Percentiles rank a stretch among this genome's conserved stretches.
phyloP scores from a whole-genome alignment of 805 yeast species.

The Myxozyma mucilagina region DNA sequence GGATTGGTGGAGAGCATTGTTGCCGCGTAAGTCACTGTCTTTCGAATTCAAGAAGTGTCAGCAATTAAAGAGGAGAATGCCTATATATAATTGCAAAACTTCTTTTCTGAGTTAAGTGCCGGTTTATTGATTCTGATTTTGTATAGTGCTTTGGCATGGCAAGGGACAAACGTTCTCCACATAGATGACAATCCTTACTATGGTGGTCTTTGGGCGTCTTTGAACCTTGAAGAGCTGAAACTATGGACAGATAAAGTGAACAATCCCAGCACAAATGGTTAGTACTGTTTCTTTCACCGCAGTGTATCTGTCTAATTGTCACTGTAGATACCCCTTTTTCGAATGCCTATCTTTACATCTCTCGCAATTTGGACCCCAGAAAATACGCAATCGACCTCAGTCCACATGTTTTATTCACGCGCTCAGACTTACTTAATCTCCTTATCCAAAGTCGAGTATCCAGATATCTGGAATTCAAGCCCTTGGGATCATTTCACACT shows the following conservation, averaged over 20 bases:
- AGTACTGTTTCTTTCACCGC: conserved; percentile 7
- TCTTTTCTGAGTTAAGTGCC: neutral
- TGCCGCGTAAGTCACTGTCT: conserved; percentile 57
- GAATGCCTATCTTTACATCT: conserved; percentile 79
- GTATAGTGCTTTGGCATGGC: conserved; percentile 85
- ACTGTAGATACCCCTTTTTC: conserved; percentile 43
- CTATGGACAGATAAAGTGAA: conserved; percentile 77
- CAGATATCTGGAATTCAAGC: conserved; percentile 88
- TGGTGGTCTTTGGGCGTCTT: conserved; percentile 84
- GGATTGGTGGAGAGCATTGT: conserved; percentile 84
- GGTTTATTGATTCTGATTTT: neutral
- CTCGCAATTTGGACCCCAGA: conserved; percentile 62
- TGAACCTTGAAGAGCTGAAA: conserved; percentile 81
- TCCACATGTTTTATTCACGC: conserved; percentile 86
- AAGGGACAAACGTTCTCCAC: conserved; percentile 92
- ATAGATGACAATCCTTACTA: conserved; percentile 81
- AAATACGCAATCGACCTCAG: conserved; percentile 86
- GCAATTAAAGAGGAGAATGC: neutral
- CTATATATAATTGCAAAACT: neutral
- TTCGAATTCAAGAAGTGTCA: neutral
- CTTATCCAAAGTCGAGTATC: conserved; percentile 83
- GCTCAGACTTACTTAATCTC: conserved; percentile 79
- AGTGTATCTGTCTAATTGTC: neutral
- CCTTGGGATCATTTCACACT: conserved; percentile 86
- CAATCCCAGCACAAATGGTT: conserved; percentile 26